Percentiles rank a stretch among this genome's conserved stretches.
These are phyloP conservation scores for Emergomyces pasteurianus DNA, from an alignment of 2,329 filamentous ascomycete genomes.

Conservation along the genomic window DNA sequence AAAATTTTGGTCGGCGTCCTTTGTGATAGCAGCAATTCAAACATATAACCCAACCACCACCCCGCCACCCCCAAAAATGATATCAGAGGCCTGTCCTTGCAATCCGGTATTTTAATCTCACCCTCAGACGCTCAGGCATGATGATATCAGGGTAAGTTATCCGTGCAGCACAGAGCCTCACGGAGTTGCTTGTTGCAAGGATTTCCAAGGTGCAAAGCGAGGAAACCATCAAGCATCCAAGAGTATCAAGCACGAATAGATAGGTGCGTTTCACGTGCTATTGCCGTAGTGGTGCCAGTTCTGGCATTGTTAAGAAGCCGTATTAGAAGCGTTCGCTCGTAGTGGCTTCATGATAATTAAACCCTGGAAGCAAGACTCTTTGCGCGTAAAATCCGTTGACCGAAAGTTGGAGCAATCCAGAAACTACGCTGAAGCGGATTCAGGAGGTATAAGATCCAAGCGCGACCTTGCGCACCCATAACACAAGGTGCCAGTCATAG, in stretches of 20 bases:
- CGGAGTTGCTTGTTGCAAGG: background rate
- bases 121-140: no score
- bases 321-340: background rate
- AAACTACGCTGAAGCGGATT: background rate
- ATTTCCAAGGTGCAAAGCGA: no score
- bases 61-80: background rate
- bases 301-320: no score
- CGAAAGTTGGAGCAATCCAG: background rate
- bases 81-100: background rate
- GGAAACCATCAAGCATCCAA: background rate
- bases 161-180: background rate
- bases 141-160: background rate
- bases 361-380: background rate
- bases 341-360: background rate
- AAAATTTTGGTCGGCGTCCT: background rate
- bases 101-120: background rate
- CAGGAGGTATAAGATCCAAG: constrained; percentile 12
- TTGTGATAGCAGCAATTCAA: background rate
- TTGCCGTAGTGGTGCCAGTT: background rate
- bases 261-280: background rate
- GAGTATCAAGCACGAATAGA: background rate
- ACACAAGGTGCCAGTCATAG: constrained; percentile 15
- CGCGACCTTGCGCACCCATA: constrained; percentile 35
- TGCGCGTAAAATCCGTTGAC: background rate
- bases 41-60: background rate